Percentiles rank a stretch among this genome's conserved stretches.
These are phyloP conservation scores for Phytophthora kernoviae DNA, from an alignment of 352 stramenopile species.

Conservation along the genomic window DNA sequence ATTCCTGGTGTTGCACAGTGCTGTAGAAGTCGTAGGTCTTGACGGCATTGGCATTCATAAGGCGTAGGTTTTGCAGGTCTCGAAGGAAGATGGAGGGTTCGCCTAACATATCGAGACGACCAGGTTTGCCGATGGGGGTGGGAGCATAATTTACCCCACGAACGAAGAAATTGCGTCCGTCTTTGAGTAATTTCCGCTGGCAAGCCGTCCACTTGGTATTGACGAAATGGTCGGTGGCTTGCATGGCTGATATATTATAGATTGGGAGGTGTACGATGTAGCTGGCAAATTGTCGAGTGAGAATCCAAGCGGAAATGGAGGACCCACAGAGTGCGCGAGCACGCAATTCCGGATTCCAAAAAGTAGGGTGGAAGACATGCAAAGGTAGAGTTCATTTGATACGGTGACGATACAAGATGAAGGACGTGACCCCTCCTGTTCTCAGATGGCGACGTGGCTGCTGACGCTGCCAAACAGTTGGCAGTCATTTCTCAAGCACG, in stretches of 20 bases:
- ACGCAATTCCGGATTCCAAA: no score
- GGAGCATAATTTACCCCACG: constrained; percentile 77
- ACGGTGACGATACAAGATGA: no score
- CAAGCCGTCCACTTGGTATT: constrained; percentile 72
- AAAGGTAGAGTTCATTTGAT: no score
- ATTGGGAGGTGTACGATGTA: background rate
- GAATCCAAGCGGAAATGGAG: constrained; percentile 19
- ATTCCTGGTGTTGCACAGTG: constrained; percentile 51
- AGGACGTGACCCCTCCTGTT: no score
- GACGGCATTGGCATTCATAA: constrained; percentile 76
- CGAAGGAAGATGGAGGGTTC: constrained; percentile 59
- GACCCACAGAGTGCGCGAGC: no score
- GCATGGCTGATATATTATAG: constrained; percentile 2
- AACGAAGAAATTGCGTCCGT: constrained; percentile 67
- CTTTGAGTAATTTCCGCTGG: constrained; percentile 63
- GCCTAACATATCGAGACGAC: constrained; percentile 60
- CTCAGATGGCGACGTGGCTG: no score
- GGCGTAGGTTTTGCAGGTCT: constrained; percentile 67
- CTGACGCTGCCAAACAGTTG: no score
- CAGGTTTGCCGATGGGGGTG: constrained; percentile 60
- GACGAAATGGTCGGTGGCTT: constrained; percentile 1
- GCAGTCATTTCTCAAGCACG: no score
- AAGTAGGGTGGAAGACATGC: no score
- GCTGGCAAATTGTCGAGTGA: constrained; percentile 25
- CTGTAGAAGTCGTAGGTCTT: constrained; percentile 78